phyloP scores from a whole-genome alignment of 2,329 filamentous ascomycete species.

The Fusarium sp. region DNA sequence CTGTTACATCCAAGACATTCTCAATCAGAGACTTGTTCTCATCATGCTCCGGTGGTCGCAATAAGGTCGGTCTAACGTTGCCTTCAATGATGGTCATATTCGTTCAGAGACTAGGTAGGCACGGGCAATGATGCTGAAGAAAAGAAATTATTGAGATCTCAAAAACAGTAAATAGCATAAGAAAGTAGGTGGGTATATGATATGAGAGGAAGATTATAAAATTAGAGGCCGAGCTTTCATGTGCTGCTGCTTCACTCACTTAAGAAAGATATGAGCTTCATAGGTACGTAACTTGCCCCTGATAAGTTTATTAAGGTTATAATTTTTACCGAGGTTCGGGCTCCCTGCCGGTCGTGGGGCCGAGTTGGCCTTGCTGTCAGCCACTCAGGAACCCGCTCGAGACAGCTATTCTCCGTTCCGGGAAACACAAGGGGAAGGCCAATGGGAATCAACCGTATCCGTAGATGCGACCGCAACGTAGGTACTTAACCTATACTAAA shows the following conservation, averaged over 20 bases:
- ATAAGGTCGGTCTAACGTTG: slow-evolving; percentile 52
- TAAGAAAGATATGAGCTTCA: slow-evolving; percentile 20
- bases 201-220: background rate
- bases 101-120: background rate
- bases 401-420: slow-evolving; percentile 10
- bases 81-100: slow-evolving; percentile 46
- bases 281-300: slow-evolving; percentile 35
- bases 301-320: slow-evolving; percentile 21
- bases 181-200: background rate
- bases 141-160: background rate
- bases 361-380: slow-evolving; percentile 31
- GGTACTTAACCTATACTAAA: slow-evolving; percentile 12
- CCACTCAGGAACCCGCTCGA: slow-evolving; percentile 24
- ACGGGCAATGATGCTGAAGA: background rate
- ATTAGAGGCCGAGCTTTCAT: slow-evolving; percentile 36
- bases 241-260: slow-evolving; percentile 14
- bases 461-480: slow-evolving; percentile 4
- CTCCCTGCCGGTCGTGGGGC: slow-evolving; percentile 28
- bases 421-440: slow-evolving; percentile 3
- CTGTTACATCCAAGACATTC: slow-evolving; percentile 88
- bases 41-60: slow-evolving; percentile 81
- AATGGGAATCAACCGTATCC: background rate
- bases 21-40: slow-evolving; percentile 84
- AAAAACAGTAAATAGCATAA: background rate
- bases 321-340: slow-evolving; percentile 43